Conservation (phyloP, 495 filamentous ascomycete genomes). For the Penicillium mononematosum region DNA sequence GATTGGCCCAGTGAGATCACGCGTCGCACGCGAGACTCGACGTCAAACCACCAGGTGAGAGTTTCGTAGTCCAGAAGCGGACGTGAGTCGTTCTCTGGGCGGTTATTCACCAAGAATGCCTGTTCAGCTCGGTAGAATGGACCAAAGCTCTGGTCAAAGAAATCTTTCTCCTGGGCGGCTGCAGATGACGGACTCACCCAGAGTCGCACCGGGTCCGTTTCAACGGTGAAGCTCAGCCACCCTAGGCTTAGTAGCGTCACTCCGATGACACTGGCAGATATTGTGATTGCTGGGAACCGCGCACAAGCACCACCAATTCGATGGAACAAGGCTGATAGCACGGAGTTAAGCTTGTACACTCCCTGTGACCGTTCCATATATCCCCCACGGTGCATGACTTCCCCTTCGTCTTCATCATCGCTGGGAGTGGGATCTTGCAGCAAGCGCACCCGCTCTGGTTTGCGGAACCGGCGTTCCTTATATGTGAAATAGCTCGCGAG, state of each 20-base stretch:
- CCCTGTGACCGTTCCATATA: constrained; percentile 66
- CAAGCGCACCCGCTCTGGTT: constrained; percentile 78
- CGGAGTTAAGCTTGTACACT: constrained; percentile 74
- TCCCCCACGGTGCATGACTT: constrained; percentile 68
- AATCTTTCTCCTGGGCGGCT: constrained; percentile 88
- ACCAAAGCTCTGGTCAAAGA: constrained; percentile 93
- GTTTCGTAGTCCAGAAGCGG: constrained; percentile 86
- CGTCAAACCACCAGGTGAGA: constrained; percentile 88
- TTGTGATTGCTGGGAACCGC: constrained; percentile 80
- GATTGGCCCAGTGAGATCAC: constrained; percentile 65
- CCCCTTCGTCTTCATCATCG: constrained; percentile 83
- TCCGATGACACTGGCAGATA: constrained; percentile 63
- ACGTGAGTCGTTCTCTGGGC: constrained; percentile 55
- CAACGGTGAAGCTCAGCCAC: constrained; percentile 81
- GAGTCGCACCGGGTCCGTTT: constrained; percentile 82
- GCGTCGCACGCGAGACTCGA: constrained; percentile 70
- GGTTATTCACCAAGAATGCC: constrained; percentile 90
- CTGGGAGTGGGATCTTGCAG: constrained; percentile 78
- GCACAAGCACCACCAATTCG: constrained; percentile 80
- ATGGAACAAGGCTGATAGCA: constrained; percentile 75
- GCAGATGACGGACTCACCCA: constrained; percentile 94
- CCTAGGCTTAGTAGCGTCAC: constrained; percentile 77
- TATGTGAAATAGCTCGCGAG: constrained; percentile 73
- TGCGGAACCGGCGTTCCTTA: constrained; percentile 65
- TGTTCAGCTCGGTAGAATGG: constrained; percentile 95